These are phyloP conservation scores for Rosellinia necatrix DNA, from an alignment of 2,329 filamentous ascomycete species.

Conservation along the genomic window DNA sequence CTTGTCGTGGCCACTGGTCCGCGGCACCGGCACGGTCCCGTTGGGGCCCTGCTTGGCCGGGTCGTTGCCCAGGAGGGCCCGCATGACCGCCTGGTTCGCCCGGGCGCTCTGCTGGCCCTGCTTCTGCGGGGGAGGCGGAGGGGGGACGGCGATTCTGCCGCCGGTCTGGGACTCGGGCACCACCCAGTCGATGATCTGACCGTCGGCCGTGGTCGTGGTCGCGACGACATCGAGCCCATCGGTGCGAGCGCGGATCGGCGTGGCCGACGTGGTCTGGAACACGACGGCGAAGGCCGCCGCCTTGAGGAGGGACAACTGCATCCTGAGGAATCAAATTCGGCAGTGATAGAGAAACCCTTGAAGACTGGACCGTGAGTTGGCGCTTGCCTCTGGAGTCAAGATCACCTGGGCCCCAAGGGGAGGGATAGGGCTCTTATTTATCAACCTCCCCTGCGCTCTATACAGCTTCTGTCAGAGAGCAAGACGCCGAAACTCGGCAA, in stretches of 20 bases:
- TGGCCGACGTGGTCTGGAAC: conserved; percentile 16
- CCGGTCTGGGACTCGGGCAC: conserved; percentile 20
- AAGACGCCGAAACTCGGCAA: neutral
- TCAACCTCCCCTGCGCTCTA: conserved; percentile 1
- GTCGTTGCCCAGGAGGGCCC: conserved; percentile 8
- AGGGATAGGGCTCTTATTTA: conserved; percentile 19
- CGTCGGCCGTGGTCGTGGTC: conserved; percentile 23
- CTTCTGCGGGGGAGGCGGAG: conserved; percentile 12
- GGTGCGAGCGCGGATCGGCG: conserved; percentile 8
- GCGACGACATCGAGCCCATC: conserved; percentile 13
- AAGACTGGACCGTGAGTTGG: neutral
- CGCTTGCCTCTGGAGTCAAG: neutral
- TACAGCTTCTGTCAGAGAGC: too few relatives aligned
- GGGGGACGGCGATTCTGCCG: conserved; percentile 13
- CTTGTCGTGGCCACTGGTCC: neutral
- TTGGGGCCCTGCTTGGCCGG: conserved; percentile 18
- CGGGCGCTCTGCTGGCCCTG: neutral
- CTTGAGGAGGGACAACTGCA: conserved; percentile 23
- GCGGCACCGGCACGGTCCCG: conserved; percentile 25
- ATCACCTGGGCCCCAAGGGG: neutral
- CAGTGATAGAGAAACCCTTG: neutral
- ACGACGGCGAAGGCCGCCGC: conserved; percentile 22
- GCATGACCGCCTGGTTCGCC: neutral
- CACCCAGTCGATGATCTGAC: conserved; percentile 25
- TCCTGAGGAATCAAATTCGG: neutral